These are phyloP conservation scores for Singerocomus inundabilis DNA, from an alignment of 1,284 basidiomycete species.

Conservation along the genomic window DNA sequence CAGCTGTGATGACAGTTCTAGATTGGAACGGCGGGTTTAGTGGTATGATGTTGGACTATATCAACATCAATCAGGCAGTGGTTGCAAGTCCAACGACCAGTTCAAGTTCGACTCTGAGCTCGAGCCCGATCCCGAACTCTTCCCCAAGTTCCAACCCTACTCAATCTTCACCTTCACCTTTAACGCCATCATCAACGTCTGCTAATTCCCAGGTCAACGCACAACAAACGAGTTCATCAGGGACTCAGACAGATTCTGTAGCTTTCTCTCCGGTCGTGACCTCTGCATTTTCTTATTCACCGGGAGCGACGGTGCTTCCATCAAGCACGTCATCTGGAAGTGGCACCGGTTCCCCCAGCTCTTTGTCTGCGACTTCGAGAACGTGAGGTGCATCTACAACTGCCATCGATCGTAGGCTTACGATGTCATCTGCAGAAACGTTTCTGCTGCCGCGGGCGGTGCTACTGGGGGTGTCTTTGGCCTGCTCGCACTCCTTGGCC, in stretches of 20 bases:
- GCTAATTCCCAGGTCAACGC: neutral
- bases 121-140: slow-evolving; percentile 1
- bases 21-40: slow-evolving; percentile 28
- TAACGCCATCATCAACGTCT: slow-evolving; percentile 1
- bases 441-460: slow-evolving; percentile 17
- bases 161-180: slow-evolving; percentile 9
- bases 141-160: neutral
- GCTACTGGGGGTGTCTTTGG: slow-evolving; percentile 17
- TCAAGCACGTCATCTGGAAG: slow-evolving; percentile 12
- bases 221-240: neutral
- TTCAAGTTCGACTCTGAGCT: neutral
- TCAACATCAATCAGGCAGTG: slow-evolving; percentile 21
- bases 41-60: slow-evolving; percentile 32
- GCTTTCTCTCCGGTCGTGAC: neutral
- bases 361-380: slow-evolving; percentile 6
- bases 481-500: slow-evolving; percentile 14
- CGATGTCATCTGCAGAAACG: slow-evolving; percentile 6
- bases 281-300: slow-evolving; percentile 2
- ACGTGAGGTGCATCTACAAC: slow-evolving; percentile 8
- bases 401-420: neutral
- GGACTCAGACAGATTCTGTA: neutral
- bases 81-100: slow-evolving; percentile 12
- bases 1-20: slow-evolving; percentile 25
- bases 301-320: slow-evolving; percentile 7
- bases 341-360: neutral